These are phyloP conservation scores for Emericellopsis terricola DNA, from an alignment of 495 filamentous ascomycete species.

Conservation along the genomic window DNA sequence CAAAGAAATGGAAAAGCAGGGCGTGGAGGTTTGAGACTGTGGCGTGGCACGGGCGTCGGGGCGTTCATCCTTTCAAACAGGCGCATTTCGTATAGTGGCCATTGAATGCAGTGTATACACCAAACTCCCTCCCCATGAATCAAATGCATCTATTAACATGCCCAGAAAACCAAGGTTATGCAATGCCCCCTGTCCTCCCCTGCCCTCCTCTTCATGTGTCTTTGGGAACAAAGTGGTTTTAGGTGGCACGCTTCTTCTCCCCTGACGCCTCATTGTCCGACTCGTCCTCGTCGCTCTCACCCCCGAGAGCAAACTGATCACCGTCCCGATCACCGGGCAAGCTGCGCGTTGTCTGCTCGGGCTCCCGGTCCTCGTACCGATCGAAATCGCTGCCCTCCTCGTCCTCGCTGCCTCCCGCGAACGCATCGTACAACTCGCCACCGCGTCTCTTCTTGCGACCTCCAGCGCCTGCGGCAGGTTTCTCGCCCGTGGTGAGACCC, in stretches of 20 bases:
- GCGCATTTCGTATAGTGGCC: neutral
- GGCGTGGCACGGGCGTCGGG: too few relatives aligned
- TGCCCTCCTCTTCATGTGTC: too few relatives aligned
- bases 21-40: too few relatives aligned
- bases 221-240: too few relatives aligned
- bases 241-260: too few relatives aligned
- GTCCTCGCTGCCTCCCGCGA: slow-evolving; percentile 58
- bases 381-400: slow-evolving; percentile 52
- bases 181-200: too few relatives aligned
- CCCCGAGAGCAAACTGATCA: slow-evolving; percentile 16
- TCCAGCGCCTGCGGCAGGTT: slow-evolving; percentile 4
- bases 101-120: too few relatives aligned
- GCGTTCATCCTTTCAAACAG: neutral
- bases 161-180: too few relatives aligned
- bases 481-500: slow-evolving; percentile 18
- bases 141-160: too few relatives aligned
- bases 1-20: slow-evolving; percentile 65
- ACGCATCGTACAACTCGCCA: slow-evolving; percentile 85
- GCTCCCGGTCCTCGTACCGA: slow-evolving; percentile 5
- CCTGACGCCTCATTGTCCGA: slow-evolving; percentile 6
- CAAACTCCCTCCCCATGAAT: too few relatives aligned
- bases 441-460: slow-evolving; percentile 27
- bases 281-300: slow-evolving; percentile 9
- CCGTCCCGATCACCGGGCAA: neutral
- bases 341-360: slow-evolving; percentile 2